Conservation (phyloP, 768 basidiomycete genomes). For the Mycena polygramma region DNA sequence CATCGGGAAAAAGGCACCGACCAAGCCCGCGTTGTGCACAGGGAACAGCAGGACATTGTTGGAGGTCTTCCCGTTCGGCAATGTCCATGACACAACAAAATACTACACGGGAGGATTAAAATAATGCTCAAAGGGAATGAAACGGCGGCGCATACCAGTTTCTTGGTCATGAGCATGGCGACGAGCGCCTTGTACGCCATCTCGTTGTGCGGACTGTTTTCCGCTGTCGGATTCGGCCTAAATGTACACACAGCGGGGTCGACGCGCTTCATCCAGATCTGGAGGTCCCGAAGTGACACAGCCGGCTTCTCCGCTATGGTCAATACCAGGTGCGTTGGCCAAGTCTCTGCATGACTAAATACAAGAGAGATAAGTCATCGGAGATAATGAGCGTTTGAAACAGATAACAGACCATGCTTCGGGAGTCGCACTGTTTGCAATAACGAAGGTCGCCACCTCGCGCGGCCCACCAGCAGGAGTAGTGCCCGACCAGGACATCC, state of each 20-base stretch:
- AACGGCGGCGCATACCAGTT: slow-evolving; percentile 54
- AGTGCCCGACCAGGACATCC: slow-evolving; percentile 23
- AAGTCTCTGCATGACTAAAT: slow-evolving; percentile 62
- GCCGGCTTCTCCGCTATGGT: slow-evolving; percentile 56
- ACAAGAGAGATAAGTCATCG: background rate
- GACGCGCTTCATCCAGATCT: slow-evolving; percentile 61
- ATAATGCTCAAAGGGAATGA: background rate
- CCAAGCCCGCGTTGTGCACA: slow-evolving; percentile 46
- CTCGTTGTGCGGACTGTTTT: slow-evolving; percentile 58
- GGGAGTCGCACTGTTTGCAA: slow-evolving; percentile 21
- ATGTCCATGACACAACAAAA: slow-evolving; percentile 64
- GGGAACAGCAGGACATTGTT: slow-evolving; percentile 65
- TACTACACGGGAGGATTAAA: slow-evolving; percentile 51
- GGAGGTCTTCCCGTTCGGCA: slow-evolving; percentile 56
- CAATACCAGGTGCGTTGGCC: slow-evolving; percentile 63
- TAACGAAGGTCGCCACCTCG: slow-evolving; percentile 15
- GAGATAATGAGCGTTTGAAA: background rate
- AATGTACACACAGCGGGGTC: slow-evolving; percentile 59
- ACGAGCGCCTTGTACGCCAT: slow-evolving; percentile 56
- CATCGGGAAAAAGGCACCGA: slow-evolving; percentile 64
- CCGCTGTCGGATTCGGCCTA: slow-evolving; percentile 42
- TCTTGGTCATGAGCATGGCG: slow-evolving; percentile 56
- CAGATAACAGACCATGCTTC: slow-evolving; percentile 50
- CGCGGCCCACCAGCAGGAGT: slow-evolving; percentile 26
- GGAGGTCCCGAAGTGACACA: slow-evolving; percentile 55